Base-by-base conservation (phyloP, 2,329 filamentous ascomycete genomes). In the Leptosphaerulina australis region DNA sequence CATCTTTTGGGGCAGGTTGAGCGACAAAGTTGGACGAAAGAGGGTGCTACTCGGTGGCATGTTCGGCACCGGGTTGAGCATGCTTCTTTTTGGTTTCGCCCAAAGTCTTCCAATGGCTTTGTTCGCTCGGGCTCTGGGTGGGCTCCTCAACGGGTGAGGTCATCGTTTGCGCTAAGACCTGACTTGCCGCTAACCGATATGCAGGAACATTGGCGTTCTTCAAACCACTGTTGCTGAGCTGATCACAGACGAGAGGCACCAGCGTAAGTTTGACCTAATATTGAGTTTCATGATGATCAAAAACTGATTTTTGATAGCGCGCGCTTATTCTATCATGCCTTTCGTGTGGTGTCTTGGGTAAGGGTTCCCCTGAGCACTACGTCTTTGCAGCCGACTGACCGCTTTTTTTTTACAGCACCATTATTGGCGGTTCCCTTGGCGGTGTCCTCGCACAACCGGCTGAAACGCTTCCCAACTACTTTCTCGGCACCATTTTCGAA, bases 241-340 rank as follows among this genome's bases (percentile, higher is more conserved):
- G 53, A 88, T 97, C 20, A 96, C 90, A 3, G 87, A 89, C 53
- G 96, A 96, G 75, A 88, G 93, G 72, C 91, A 97, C 71, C 92
- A 97, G 73, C 88, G 88, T 91, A 74, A 75, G 88, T 75, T 59
- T 37, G 21, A 15, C 33, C 50, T 39, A 36, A 45, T 36, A 26
- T 47, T 22, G 38, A 43, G 46, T 37, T 38, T 44, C 15, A 20
- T 17, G 48, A 36, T 43, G 45, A 54, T 34, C 34, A 25, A 18
- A 43, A 33, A 56, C 65, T 74, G 59, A 73, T 50, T 58, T 40
- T 47, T 54, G 15, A 44, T 58, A 91, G 88, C 92, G 61, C 90
- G 90, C 63, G 94, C 93, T 39, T 99, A 96, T 76, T 91, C 93
- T 10, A 92, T 97, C 62, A 97, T 99, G 91, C 94, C 94, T 5